Evolutionary conservation across 1,139 yeast species (phyloP), one percentile per base, ranked within the genome.

Genomic region (Kazachstania sp.): DNA sequence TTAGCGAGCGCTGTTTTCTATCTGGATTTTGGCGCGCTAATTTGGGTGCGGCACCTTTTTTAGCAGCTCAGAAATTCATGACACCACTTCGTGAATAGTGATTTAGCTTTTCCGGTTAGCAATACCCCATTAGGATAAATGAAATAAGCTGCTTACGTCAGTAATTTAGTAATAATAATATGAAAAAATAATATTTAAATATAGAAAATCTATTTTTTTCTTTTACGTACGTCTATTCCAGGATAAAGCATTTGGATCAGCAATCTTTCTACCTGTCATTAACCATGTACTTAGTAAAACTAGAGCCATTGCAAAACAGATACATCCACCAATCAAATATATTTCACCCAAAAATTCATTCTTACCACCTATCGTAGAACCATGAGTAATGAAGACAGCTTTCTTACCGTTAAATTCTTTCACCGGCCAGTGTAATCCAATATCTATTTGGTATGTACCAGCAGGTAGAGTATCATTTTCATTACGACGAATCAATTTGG

Each of bases 371-470:
- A 83, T 73, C 1, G 78, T 72, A 23, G 81, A 75, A 45, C 80
- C 82, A 13, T 86, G 83, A 5, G 90, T 78, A 13, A 84, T 67
- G 2, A 81, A 80, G 32, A 84, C 54, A 15, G 82, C 75, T 61
- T 84, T 84, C 32, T 82, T 75, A 18, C 94, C 94, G 1, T 87
- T 86, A 61, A 73, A 84, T 12, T 77, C 66, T 1, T 74, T 60
- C 5, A 81, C 86, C 0, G 92, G 92, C 67, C 83, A 84, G 63
- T 83, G 81, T 68, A 83, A 62, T 3, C 69, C 82, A 45, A 84
- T 72, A 45, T 74, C 73, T 18, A 83, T 63, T 52, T 77, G 72
- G 57, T 83, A 83, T 20, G 77, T 73, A 4, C 92, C 92, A 5
- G 78, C 72, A 1, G 65, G 53, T 49, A 84, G 63, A 1, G 75